Conservation (phyloP, 1,139 yeast species). For the Taphrina confusa region DNA sequence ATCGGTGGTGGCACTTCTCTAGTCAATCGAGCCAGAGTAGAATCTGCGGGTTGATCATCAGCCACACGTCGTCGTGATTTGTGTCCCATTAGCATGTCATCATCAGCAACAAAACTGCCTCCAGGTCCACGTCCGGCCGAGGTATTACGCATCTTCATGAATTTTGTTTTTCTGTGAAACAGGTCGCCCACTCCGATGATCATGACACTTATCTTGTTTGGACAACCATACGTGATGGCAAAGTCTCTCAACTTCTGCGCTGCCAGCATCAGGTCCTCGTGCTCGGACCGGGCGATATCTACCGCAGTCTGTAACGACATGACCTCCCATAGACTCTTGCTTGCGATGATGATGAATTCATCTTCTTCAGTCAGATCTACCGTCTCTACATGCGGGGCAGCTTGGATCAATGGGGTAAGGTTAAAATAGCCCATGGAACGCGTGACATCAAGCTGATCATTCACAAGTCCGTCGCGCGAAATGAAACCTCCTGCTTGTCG, state of each 20-base stretch:
- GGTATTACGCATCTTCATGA: conserved; percentile 45
- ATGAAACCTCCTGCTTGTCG: conserved; percentile 91
- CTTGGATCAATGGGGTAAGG: conserved; percentile 81
- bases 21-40: conserved; percentile 35
- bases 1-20: conserved; percentile 88
- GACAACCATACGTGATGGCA: conserved; percentile 89
- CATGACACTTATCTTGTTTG: conserved; percentile 78
- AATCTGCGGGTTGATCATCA: conserved; percentile 35
- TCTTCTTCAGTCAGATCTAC: conserved; percentile 67
- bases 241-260: conserved; percentile 92
- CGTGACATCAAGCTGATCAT: conserved; percentile 78
- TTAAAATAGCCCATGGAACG: conserved; percentile 86
- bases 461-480: conserved; percentile 79
- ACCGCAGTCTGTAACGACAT: conserved; percentile 84
- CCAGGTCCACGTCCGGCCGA: conserved; percentile 22
- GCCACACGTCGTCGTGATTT: conserved; percentile 31
- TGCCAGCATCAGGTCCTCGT: conserved; percentile 82
- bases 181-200: conserved; percentile 65
- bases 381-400: conserved; percentile 77
- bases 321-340: conserved; percentile 81
- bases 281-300: conserved; percentile 81
- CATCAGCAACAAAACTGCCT: conserved; percentile 18
- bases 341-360: conserved; percentile 84
- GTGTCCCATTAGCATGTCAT: conserved; percentile 20
- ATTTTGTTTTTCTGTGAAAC: conserved; percentile 42